Conservation (phyloP, 2,329 filamentous ascomycete genomes). For the Fusarium chaquense region DNA sequence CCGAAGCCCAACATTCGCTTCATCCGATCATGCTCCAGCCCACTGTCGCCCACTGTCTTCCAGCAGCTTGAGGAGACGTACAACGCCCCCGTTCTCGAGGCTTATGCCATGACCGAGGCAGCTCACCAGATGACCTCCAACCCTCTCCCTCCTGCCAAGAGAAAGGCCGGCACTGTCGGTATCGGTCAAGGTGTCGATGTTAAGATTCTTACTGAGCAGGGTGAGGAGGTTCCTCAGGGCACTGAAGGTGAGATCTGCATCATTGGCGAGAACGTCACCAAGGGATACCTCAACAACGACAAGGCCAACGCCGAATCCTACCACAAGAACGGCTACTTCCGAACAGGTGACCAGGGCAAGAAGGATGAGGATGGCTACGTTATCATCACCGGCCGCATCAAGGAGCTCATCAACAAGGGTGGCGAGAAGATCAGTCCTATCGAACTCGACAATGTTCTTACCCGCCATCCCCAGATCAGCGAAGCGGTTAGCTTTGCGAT, state of each 20-base stretch:
- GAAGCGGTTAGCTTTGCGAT: conserved; percentile 89
- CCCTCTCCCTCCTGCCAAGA: conserved; percentile 75
- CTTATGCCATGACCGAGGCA: conserved; percentile 93
- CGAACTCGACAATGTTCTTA: conserved; percentile 85
- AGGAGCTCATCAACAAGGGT: conserved; percentile 92
- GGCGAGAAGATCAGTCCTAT: conserved; percentile 92
- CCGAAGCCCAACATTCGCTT: conserved; percentile 82
- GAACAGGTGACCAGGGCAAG: conserved; percentile 88
- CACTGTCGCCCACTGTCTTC: conserved; percentile 84
- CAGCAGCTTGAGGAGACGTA: conserved; percentile 81
- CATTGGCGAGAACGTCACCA: conserved; percentile 83
- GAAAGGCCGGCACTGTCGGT: conserved; percentile 85
- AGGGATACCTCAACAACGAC: conserved; percentile 86
- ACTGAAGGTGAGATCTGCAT: conserved; percentile 86
- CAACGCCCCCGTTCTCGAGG: conserved; percentile 84
- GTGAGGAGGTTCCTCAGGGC: conserved; percentile 75
- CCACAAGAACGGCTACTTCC: conserved; percentile 82
- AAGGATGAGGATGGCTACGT: conserved; percentile 84
- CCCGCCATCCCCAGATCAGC: conserved; percentile 76
- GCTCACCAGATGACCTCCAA: conserved; percentile 87
- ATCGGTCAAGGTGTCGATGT: conserved; percentile 86
- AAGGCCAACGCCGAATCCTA: conserved; percentile 80
- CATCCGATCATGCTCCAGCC: conserved; percentile 88
- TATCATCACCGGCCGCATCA: conserved; percentile 90
- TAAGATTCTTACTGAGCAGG: conserved; percentile 78